These are phyloP conservation scores for Trichoderma atroviride DNA, from an alignment of 2,329 filamentous ascomycete genomes.

Conservation along the genomic window DNA sequence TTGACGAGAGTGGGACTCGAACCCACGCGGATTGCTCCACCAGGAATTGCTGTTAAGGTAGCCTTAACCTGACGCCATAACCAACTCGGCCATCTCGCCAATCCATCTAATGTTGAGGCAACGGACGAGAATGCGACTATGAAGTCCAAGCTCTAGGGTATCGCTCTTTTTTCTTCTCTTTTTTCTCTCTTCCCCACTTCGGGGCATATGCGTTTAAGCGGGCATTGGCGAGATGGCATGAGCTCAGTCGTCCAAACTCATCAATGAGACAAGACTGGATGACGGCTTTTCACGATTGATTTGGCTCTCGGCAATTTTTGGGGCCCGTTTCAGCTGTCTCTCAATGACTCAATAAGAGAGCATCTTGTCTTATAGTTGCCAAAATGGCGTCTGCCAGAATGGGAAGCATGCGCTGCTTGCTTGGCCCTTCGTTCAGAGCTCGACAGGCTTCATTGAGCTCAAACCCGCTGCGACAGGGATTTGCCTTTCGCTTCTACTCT, in stretches of 20 bases:
- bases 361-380: slow-evolving; percentile 3
- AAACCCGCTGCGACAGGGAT: slow-evolving; percentile 32
- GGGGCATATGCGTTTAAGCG: slow-evolving; percentile 24
- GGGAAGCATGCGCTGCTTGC: slow-evolving; percentile 36
- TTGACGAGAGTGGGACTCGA: slow-evolving; percentile 30
- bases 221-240: slow-evolving; percentile 26
- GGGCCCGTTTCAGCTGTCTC: not conserved
- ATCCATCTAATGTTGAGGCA: slow-evolving; percentile 6
- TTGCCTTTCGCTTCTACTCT: slow-evolving; percentile 33
- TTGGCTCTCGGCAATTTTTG: not conserved
- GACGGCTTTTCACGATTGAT: not conserved
- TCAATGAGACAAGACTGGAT: not conserved
- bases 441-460: slow-evolving; percentile 33
- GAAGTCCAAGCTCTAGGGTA: slow-evolving; percentile 7
- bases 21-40: slow-evolving; percentile 29
- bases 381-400: slow-evolving; percentile 34
- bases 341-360: not conserved
- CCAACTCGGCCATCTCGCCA: slow-evolving; percentile 27
- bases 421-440: slow-evolving; percentile 34
- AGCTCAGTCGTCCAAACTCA: slow-evolving; percentile 2
- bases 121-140: not conserved
- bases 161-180: not conserved
- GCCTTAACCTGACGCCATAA: slow-evolving; percentile 28
- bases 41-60: slow-evolving; percentile 29
- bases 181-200: not conserved